Base-by-base conservation (phyloP, 2,329 filamentous ascomycete species). In the Mycocentrospora acerina region DNA sequence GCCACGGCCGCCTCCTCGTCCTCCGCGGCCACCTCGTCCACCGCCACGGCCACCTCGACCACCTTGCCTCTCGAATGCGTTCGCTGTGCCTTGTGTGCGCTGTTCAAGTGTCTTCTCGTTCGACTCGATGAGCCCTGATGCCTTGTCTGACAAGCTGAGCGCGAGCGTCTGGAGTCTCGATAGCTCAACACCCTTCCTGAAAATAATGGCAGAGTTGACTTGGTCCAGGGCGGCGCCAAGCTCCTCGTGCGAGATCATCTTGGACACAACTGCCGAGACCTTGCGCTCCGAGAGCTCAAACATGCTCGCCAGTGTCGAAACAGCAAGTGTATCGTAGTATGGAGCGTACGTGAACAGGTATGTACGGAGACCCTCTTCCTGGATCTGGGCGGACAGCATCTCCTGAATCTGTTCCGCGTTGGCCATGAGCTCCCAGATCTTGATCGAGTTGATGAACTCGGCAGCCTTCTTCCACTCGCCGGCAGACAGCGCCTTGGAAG, bases 191-290 rank as follows among this genome's bases (percentile, higher is more conserved):
- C 93, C 94, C 83, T 98, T 97, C 71, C 93, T 86, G 88, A 98
- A 98, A 74, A 97, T 93, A 71, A 98, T 89, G 35, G 89, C 94
- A 55, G 87, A 85, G 62, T 94, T 96, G 72, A 98, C 91, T 74
- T 98, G 93, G 76, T 98, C 94, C 18, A 98, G 82, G 25, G 93
- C 94, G 29, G 93, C 93, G 8, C 88, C 88, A 33, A 98, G 84
- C 72, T 98, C 93, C 73, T 98, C 93, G 76, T 98, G 93, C 61
- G 90, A 95, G 70, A 98, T 97, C 93, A 98, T 98, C 78, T 95
- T 95, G 79, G 89, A 95, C 62, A 98, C 83, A 39, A 98, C 84
- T 24, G 93, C 90, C n/a, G 87, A 78, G 35, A 96, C 90, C 80
- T 97, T 97, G 73, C 85, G 82, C 57, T 85, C 76, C 40, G 90